Evolutionary conservation across 257 asterid species (phyloP), one percentile per base, ranked within the genome.

Genomic region (Nicotiana noctiflora): DNA sequence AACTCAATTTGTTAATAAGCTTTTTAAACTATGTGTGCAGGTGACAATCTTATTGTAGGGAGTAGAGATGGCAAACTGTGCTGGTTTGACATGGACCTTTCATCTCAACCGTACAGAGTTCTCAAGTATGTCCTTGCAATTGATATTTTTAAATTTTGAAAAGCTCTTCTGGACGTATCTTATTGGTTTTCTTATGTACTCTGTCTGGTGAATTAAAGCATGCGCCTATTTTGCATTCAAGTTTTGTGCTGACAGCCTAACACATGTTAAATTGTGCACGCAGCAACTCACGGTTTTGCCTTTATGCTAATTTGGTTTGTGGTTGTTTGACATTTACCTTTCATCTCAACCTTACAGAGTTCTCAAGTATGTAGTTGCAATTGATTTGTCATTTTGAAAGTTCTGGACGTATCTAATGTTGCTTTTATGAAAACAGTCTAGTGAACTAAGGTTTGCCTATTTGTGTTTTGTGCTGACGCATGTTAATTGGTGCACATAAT

Each of bases 21-120:
- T 49, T 52, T 62, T 55, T 19, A 68, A 77, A 79, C 79, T 60
- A 70, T 55, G 66, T 51, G 57, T 87, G 87, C 91, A 96, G 99
- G 99, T 87, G 99, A 96, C 84, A 90, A 96, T 86, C 91, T 82
- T 82, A 91, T 96, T 76, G 94, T 90, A 82, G 99, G 99, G 79
- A 96, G 98, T 89, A 94, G 76, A 86, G 99, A 96, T 27, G 99
- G 99, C 84, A 96, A 96, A 86, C 77, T 96, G 84, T 91, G 97
- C 85, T 96, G 99, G 99, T 96, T 96, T 87, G 99, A 96, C 88
- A 94, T 96, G 99, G 98, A 96, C 83, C 98, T 96, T 60, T 91
- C 99, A 11, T 91, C 99, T 86, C 89, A 86, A 79, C 99, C 99
- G 79, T 96, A 96, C 67, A 90, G 80, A 87, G 95, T 89, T 85